Conservation (phyloP, 2,329 filamentous ascomycete genomes). For the Penicillium olsonii region DNA sequence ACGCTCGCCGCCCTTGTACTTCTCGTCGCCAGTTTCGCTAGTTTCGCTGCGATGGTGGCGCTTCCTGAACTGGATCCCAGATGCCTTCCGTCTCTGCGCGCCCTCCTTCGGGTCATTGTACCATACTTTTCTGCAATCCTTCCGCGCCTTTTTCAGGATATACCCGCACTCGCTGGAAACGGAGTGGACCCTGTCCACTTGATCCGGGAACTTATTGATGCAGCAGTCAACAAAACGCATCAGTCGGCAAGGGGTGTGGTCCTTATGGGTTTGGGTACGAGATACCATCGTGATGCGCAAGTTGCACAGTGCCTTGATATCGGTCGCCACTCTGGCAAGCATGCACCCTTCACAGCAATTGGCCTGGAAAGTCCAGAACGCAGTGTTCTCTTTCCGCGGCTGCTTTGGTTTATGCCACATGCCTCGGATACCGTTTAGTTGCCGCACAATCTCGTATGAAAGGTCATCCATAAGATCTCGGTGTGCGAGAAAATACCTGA, state of each 20-base stretch:
- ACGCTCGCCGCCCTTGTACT: too few relatives aligned
- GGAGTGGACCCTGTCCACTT: conserved; percentile 10
- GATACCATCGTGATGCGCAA: conserved; percentile 33
- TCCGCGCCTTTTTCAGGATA: conserved; percentile 23
- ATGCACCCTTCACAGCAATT: conserved; percentile 43
- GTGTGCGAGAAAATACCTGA: conserved; percentile 23
- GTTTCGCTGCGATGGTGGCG: too few relatives aligned
- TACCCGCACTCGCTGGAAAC: conserved; percentile 20
- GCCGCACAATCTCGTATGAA: too few relatives aligned
- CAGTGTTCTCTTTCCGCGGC: neutral
- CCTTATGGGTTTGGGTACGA: conserved; percentile 29
- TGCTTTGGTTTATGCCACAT: conserved; percentile 31
- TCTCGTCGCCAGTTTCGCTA: too few relatives aligned
- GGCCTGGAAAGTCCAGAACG: conserved; percentile 28
- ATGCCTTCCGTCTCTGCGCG: neutral
- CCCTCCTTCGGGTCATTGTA: neutral
- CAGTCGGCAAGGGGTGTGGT: conserved; percentile 26
- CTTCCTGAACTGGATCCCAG: too few relatives aligned
- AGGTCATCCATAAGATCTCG: conserved; percentile 16
- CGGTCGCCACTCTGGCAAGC: conserved; percentile 31
- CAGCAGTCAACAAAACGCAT: conserved; percentile 32
- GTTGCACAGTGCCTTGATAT: conserved; percentile 29
- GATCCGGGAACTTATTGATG: conserved; percentile 20
- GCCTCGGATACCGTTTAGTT: conserved; percentile 29
- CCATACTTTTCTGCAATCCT: conserved; percentile 17